A percentile compares a stretch with the other conserved stretches of the same genome.
phyloP scores from a whole-genome alignment of 345 rosid species.

The Clausena lansium region DNA sequence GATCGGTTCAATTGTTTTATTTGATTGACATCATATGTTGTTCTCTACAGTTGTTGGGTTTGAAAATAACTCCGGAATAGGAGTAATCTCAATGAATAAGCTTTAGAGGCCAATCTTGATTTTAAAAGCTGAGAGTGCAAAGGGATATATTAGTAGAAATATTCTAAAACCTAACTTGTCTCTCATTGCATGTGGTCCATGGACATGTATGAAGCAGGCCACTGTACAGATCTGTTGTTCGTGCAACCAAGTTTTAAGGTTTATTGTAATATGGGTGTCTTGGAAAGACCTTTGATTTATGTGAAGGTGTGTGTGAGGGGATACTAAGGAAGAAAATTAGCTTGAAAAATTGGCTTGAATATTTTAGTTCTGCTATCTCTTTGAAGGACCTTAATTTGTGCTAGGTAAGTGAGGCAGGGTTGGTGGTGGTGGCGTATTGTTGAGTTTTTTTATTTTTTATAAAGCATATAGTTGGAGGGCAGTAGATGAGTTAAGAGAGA shows the following conservation, averaged over 20 bases:
- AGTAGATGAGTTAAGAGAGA: background rate
- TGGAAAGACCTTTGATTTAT: background rate
- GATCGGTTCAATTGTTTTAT: background rate
- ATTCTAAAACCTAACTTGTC: background rate
- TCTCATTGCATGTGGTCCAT: background rate
- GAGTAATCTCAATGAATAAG: background rate
- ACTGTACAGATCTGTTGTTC: background rate
- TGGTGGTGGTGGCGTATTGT: background rate
- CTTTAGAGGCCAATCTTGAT: background rate
- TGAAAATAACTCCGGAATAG: background rate
- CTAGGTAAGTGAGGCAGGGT: background rate
- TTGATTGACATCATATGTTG: background rate
- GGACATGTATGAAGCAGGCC: background rate
- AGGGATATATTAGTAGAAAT: background rate
- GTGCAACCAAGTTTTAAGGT: background rate
- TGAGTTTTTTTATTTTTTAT: background rate
- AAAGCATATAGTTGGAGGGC: background rate
- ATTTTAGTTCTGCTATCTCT: background rate
- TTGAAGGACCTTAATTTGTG: background rate
- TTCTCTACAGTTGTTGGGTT: background rate
- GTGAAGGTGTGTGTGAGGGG: background rate
- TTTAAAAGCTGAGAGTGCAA: background rate
- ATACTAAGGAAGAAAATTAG: background rate
- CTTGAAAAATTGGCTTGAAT: background rate
- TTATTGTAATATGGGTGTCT: background rate